Percentiles rank a stretch among this genome's conserved stretches.
Conservation (phyloP, 768 basidiomycete genomes). For the Podaxis pistillaris region DNA sequence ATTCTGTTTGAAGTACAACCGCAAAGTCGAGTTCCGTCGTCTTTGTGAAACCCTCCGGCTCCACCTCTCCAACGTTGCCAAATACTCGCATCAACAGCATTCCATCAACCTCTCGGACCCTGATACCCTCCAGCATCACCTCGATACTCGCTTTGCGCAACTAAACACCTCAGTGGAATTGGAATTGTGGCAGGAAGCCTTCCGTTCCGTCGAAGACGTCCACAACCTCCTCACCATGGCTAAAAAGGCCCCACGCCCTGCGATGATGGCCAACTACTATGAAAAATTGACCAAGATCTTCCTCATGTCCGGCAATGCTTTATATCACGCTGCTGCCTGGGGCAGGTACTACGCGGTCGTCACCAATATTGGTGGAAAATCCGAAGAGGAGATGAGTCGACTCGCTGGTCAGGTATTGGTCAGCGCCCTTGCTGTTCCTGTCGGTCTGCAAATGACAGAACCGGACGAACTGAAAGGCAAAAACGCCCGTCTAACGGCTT, state of each 20-base stretch:
- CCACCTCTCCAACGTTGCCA: constrained; percentile 91
- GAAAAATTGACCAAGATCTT: constrained; percentile 97
- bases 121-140: constrained; percentile 91
- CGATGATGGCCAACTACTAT: constrained; percentile 99
- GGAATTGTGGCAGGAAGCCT: constrained; percentile 98
- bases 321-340: constrained; percentile 98
- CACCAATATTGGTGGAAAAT: constrained; percentile 68
- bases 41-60: constrained; percentile 95
- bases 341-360: constrained; percentile 77
- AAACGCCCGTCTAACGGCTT: constrained; percentile 75
- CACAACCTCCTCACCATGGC: constrained; percentile 93
- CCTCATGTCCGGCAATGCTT: constrained; percentile 88
- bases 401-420: constrained; percentile 91
- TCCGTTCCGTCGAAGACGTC: constrained; percentile 97
- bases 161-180: constrained; percentile 96
- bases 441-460: constrained; percentile 55
- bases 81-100: constrained; percentile 92
- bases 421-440: constrained; percentile 90
- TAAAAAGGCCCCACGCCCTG: constrained; percentile 87
- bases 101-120: constrained; percentile 94
- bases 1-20: constrained; percentile 90
- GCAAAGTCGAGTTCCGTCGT: constrained; percentile 96
- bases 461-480: constrained; percentile 55
- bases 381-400: constrained; percentile 74
- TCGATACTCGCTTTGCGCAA: constrained; percentile 96